Evolutionary conservation across 495 filamentous ascomycete species (phyloP), one percentile per base, ranked within the genome.

Genomic region (Aspergillus saccharolyticus): DNA sequence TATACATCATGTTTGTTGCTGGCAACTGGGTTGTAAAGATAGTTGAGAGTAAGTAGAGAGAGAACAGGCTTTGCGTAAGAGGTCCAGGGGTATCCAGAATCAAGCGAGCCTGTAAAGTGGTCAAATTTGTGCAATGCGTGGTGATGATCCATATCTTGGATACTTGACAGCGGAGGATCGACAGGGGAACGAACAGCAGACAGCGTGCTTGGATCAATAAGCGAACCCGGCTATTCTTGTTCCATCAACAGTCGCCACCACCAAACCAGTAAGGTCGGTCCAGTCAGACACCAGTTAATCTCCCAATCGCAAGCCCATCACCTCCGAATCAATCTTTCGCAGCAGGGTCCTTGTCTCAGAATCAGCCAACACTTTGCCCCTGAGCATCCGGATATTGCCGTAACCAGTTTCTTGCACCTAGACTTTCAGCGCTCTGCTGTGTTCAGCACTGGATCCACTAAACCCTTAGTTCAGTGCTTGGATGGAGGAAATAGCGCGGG

Each of bases 401-500:
- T 59, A 42, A 59, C 28, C 9, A 48, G 25, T 18, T 28, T 39
- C 33, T 42, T 45, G 52, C 52, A 59, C 5, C 33, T 46, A 4
- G 52, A 17, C 22, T 4, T 45, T 15, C 18, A 60, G 2, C 2
- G 7, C 12, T 4, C 16, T 1, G 16, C 18, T 7, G 17, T 24
- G 10, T 20, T 12, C 0, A 60, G 12, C 33, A 52, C 6, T 4
- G 4, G 3, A 6, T 52, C 45, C 20, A 33, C 42, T 60, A 14
- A 39, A 12, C 0, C 46, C 53, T 2, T 22, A 1, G 28, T 42
- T 55, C 7, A 52, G 57, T 4, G 10, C 10, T 17, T 18, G 15
- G 57, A 52, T 30, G 17, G 57, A 4, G 52, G 57, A 39, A 44
- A 55, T 19, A 60, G 46, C 24, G 15, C 15, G 39, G 3, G 18